phyloP scores from a whole-genome alignment of 495 filamentous ascomycete species.

The Penicillium arizonense region DNA sequence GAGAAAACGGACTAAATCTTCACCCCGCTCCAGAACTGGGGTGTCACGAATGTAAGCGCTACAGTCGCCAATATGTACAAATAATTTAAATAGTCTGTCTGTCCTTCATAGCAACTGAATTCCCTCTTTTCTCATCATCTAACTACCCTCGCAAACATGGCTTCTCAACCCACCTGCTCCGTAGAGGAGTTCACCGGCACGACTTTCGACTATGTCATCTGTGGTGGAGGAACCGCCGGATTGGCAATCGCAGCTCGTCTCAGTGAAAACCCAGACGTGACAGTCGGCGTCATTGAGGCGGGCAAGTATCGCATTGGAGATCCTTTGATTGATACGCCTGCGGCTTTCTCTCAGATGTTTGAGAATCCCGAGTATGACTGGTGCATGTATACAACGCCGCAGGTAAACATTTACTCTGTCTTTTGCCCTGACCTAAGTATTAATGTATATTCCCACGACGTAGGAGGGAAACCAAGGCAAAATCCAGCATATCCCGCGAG shows the following conservation, averaged over 20 bases:
- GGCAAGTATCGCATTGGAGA: slow-evolving; percentile 49
- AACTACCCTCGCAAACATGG: neutral
- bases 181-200: slow-evolving; percentile 14
- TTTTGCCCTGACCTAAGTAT: neutral
- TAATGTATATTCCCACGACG: neutral
- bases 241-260: slow-evolving; percentile 48
- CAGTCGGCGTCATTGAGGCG: slow-evolving; percentile 55
- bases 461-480: slow-evolving; percentile 22
- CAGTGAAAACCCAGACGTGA: slow-evolving; percentile 41
- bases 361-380: slow-evolving; percentile 57
- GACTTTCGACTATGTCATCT: slow-evolving; percentile 35
- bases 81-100: no score
- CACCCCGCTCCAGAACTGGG: no score
- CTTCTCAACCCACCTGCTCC: slow-evolving; percentile 5
- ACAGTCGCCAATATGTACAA: no score
- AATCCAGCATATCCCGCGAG: slow-evolving; percentile 38
- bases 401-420: slow-evolving; percentile 27
- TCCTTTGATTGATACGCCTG: slow-evolving; percentile 46
- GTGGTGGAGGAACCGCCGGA: slow-evolving; percentile 49
- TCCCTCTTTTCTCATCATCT: neutral
- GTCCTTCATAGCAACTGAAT: neutral
- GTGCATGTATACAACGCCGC: slow-evolving; percentile 52
- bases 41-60: no score
- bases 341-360: slow-evolving; percentile 39
- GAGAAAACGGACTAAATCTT: no score